Percentiles rank a stretch among this genome's conserved stretches.
Conservation (phyloP, 257 asterid species). For the Solanum lignicaule region DNA sequence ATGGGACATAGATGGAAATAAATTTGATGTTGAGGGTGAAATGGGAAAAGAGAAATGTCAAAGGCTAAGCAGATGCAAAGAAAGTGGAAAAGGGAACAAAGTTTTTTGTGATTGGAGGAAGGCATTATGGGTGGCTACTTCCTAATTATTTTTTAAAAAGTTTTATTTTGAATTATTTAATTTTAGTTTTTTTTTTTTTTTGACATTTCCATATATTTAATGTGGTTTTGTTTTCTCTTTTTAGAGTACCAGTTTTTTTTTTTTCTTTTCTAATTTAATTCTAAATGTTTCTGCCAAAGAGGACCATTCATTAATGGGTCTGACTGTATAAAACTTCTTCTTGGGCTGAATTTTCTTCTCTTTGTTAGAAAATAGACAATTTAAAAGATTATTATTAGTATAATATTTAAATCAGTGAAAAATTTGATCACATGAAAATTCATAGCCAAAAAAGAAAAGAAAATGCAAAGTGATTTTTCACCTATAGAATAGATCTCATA, state of each 20-base stretch:
- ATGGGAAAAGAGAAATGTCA: slow-evolving; percentile 37
- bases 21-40: slow-evolving; percentile 28
- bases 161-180: background rate
- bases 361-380: background rate
- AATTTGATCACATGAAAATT: background rate
- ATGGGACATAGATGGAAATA: slow-evolving; percentile 18
- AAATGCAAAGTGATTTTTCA: background rate
- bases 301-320: background rate
- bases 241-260: background rate
- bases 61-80: slow-evolving; percentile 45
- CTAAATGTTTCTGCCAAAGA: background rate
- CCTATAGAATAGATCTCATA: background rate
- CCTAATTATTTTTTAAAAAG: slow-evolving; percentile 16
- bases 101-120: slow-evolving; percentile 49
- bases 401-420: background rate
- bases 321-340: background rate
- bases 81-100: slow-evolving; percentile 33
- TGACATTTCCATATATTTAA: background rate
- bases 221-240: background rate
- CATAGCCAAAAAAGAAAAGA: background rate
- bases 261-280: background rate
- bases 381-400: background rate
- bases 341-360: background rate
- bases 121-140: slow-evolving; percentile 36
- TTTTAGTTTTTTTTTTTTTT: background rate